A percentile compares a stretch with the other conserved stretches of the same genome.
These are phyloP conservation scores for Calonectria naviculata DNA, from an alignment of 2,329 filamentous ascomycete genomes.

Conservation along the genomic window DNA sequence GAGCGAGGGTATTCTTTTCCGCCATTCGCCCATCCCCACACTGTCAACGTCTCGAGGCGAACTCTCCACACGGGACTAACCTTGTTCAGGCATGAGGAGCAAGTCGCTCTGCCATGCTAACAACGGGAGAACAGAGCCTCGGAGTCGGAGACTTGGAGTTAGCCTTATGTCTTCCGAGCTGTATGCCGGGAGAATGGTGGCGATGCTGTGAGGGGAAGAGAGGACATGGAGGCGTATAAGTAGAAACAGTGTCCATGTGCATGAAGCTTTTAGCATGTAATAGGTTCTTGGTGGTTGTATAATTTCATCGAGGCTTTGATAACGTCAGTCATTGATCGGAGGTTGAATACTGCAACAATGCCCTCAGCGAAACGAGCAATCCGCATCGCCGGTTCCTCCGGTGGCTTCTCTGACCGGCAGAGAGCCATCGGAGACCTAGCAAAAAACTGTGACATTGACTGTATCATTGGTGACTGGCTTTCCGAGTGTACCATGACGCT, in stretches of 20 bases:
- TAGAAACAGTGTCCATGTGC: background rate
- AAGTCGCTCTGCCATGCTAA: background rate
- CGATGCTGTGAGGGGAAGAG: constrained; percentile 2
- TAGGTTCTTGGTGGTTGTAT: background rate
- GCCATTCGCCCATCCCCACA: constrained; percentile 8
- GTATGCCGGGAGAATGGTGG: background rate
- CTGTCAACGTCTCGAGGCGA: constrained; percentile 10
- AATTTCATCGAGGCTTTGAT: background rate
- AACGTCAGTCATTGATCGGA: background rate
- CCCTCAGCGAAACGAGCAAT: constrained; percentile 47
- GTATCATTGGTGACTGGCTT: constrained; percentile 45
- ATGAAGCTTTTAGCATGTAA: background rate
- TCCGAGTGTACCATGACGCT: constrained; percentile 47
- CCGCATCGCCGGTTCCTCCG: constrained; percentile 54
- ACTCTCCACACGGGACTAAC: constrained; percentile 2
- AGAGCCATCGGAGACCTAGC: constrained; percentile 54
- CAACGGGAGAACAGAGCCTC: background rate
- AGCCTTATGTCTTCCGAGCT: constrained; percentile 19
- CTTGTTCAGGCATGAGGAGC: constrained; percentile 6
- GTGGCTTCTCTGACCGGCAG: constrained; percentile 56
- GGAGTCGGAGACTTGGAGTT: background rate
- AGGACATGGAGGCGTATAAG: background rate
- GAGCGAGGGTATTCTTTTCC: constrained; percentile 24
- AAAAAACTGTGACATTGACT: constrained; percentile 47
- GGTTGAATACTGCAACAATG: constrained; percentile 26